A percentile compares a stretch with the other conserved stretches of the same genome.
phyloP scores from a whole-genome alignment of 805 yeast genomes.

The Alloascoidea africana region DNA sequence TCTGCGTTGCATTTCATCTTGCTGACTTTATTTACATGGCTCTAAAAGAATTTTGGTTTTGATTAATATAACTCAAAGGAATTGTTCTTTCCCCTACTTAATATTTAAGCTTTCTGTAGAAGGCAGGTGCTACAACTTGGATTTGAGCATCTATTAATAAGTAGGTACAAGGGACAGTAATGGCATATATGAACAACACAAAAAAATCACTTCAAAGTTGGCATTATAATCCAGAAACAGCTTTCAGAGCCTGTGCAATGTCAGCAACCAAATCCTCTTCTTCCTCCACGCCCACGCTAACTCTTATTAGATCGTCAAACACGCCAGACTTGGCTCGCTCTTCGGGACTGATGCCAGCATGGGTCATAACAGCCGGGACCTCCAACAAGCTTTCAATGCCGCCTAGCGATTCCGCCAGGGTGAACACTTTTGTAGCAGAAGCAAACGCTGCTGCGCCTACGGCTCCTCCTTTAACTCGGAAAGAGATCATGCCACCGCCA shows the following conservation, averaged over 20 bases:
- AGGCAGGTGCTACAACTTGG: too few relatives aligned
- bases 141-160: too few relatives aligned
- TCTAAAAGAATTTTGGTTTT: too few relatives aligned
- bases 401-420: conserved; percentile 82
- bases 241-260: conserved; percentile 48
- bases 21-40: too few relatives aligned
- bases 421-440: conserved; percentile 58
- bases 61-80: too few relatives aligned
- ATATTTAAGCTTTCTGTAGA: too few relatives aligned
- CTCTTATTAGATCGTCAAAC: conserved; percentile 65
- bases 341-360: conserved; percentile 73
- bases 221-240: conserved; percentile 13
- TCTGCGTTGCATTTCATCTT: too few relatives aligned
- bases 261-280: conserved; percentile 61
- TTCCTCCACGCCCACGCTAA: conserved; percentile 82
- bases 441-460: conserved; percentile 62
- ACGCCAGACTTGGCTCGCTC: conserved; percentile 73
- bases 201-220: too few relatives aligned
- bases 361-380: conserved; percentile 88
- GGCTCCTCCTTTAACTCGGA: conserved; percentile 75
- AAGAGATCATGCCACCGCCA: conserved; percentile 88
- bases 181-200: too few relatives aligned
- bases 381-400: conserved; percentile 79
- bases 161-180: too few relatives aligned
- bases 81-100: too few relatives aligned